Evolutionary conservation across 352 stramenopile genomes (phyloP).

Genomic region (Pythium sukuiense): DNA sequence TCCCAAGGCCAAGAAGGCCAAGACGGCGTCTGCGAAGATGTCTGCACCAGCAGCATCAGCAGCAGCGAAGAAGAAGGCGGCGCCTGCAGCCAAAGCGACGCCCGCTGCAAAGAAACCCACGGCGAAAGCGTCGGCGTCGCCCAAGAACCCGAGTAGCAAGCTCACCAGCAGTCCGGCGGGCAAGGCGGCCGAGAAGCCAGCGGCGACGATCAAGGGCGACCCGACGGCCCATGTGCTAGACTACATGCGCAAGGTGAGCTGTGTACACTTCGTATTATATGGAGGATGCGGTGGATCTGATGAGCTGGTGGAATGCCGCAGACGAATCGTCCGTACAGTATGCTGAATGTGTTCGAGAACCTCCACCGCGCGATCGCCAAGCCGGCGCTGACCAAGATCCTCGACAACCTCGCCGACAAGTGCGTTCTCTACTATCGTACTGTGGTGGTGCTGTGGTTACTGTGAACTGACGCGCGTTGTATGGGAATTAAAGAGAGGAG

Average conservation of each 20-base stretch:
- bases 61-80: conserved; percentile 1
- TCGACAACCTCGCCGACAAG: conserved; percentile 69
- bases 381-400: conserved; percentile 66
- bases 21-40: conserved; percentile 13
- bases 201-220: conserved; percentile 36
- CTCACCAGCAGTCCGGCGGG: conserved; percentile 11
- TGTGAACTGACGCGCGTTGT: too few relatives aligned
- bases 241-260: conserved; percentile 68
- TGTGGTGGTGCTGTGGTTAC: too few relatives aligned
- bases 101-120: conserved; percentile 15
- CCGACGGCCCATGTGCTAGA: conserved; percentile 55
- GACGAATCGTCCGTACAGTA: conserved; percentile 81
- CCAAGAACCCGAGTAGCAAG: conserved; percentile 27
- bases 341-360: conserved; percentile 87
- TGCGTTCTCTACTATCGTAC: background rate
- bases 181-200: conserved; percentile 14
- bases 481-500: conserved; percentile 43
- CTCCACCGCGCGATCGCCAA: conserved; percentile 76
- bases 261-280: too few relatives aligned
- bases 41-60: conserved; percentile 3
- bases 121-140: conserved; percentile 14
- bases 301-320: conserved; percentile 28
- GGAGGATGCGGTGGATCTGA: too few relatives aligned
- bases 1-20: conserved; percentile 28
- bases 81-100: background rate